Evolutionary conservation across 768 basidiomycete genomes (phyloP).

Genomic region (Xerocomellus dryophilus): DNA sequence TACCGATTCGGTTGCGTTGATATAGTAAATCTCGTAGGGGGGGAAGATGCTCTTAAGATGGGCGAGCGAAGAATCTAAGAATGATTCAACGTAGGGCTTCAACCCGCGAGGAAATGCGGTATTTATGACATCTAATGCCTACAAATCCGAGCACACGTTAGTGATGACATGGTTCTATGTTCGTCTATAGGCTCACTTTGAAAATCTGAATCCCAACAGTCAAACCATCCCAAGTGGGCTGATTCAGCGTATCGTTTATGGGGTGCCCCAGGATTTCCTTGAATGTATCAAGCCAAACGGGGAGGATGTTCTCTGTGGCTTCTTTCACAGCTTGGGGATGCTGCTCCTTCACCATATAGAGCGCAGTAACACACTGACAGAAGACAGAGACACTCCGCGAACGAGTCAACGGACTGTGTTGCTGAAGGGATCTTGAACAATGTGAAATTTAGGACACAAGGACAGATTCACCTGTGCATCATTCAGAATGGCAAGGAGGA

Average conservation of each 20-base stretch:
- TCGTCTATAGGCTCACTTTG: constrained; percentile 49
- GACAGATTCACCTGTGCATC: constrained; percentile 55
- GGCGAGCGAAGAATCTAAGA: constrained; percentile 54
- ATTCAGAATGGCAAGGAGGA: constrained; percentile 77
- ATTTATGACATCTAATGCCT: constrained; percentile 80
- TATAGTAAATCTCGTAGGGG: constrained; percentile 59
- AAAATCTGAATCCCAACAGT: constrained; percentile 80
- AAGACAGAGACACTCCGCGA: constrained; percentile 86
- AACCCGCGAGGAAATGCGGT: constrained; percentile 79
- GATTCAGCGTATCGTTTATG: constrained; percentile 53
- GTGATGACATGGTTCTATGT: background rate
- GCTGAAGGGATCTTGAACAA: constrained; percentile 33
- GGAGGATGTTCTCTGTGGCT: constrained; percentile 75
- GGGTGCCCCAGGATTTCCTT: constrained; percentile 68
- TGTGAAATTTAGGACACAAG: background rate
- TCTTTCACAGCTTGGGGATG: constrained; percentile 84
- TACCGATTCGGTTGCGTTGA: constrained; percentile 50
- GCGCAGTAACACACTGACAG: constrained; percentile 80
- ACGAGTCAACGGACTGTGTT: constrained; percentile 77
- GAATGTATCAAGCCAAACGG: constrained; percentile 92
- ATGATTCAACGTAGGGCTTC: constrained; percentile 56
- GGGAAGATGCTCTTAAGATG: constrained; percentile 61
- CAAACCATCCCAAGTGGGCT: constrained; percentile 76
- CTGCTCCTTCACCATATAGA: constrained; percentile 95
- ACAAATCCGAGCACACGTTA: constrained; percentile 1